A percentile compares a stretch with the other conserved stretches of the same genome.
These are phyloP conservation scores for Fraxinus pennsylvanica DNA, from an alignment of 257 asterid species.

Conservation along the genomic window DNA sequence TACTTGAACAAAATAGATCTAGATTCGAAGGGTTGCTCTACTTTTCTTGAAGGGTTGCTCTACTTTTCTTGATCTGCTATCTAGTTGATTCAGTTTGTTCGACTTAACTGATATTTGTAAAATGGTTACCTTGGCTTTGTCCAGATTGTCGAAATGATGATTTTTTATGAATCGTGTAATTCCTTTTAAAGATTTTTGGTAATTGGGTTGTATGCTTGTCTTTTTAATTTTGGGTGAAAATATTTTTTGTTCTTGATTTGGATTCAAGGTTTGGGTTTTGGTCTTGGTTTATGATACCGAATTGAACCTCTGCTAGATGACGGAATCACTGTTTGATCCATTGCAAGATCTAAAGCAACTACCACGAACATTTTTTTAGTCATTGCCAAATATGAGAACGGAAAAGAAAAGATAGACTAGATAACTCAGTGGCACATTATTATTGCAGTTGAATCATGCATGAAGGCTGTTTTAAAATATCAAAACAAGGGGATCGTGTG, in stretches of 20 bases:
- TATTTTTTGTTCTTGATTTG: background rate
- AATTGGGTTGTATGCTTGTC: background rate
- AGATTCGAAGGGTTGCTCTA: background rate
- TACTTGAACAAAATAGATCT: background rate
- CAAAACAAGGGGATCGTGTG: background rate
- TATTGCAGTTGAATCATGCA: background rate
- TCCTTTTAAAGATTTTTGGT: background rate
- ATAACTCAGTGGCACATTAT: background rate
- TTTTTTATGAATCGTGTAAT: background rate
- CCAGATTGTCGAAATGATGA: background rate
- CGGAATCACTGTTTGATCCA: background rate
- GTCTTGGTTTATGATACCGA: background rate
- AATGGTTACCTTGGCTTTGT: background rate
- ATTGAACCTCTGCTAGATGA: background rate
- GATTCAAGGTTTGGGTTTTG: background rate
- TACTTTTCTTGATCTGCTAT: background rate
- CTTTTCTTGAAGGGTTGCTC: background rate
- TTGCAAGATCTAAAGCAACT: background rate
- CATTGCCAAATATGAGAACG: background rate
- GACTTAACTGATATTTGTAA: background rate
- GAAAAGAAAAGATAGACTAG: background rate
- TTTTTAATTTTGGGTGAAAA: background rate
- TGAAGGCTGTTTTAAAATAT: too few species aligned
- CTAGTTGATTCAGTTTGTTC: background rate
- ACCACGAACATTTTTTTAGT: background rate